Percentiles rank a stretch among this genome's conserved stretches.
Conservation (phyloP, 768 basidiomycete species). For the Termitomyces bulborhizus region DNA sequence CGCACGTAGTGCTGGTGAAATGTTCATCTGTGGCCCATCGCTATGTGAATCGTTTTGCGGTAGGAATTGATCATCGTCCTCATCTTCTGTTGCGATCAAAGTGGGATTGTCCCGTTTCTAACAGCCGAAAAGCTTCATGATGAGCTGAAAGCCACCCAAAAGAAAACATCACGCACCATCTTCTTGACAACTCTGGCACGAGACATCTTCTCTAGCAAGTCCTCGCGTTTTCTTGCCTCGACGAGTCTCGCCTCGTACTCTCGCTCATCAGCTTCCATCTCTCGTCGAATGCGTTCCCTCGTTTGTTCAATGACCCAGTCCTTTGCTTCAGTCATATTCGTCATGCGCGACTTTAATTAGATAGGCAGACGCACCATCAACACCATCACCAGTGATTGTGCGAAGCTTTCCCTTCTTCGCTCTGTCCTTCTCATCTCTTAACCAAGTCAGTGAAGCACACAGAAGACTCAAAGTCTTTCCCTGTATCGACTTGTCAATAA, state of each 20-base stretch:
- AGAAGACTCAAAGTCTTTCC: slow-evolving; percentile 84
- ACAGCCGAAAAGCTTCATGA: neutral
- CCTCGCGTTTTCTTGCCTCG: slow-evolving; percentile 59
- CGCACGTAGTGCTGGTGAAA: slow-evolving; percentile 73
- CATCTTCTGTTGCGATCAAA: slow-evolving; percentile 20
- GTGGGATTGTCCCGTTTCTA: slow-evolving; percentile 14
- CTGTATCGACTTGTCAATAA: slow-evolving; percentile 27
- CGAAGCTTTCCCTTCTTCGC: slow-evolving; percentile 61
- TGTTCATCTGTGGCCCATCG: slow-evolving; percentile 42
- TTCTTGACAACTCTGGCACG: slow-evolving; percentile 56
- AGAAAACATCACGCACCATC: slow-evolving; percentile 32
- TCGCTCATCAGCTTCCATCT: slow-evolving; percentile 60
- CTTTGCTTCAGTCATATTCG: slow-evolving; percentile 33
- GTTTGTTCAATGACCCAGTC: slow-evolving; percentile 79
- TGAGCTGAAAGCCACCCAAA: neutral
- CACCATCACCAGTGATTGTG: slow-evolving; percentile 27
- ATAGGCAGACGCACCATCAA: slow-evolving; percentile 20
- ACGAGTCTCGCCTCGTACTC: slow-evolving; percentile 58
- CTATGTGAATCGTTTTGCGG: slow-evolving; percentile 47
- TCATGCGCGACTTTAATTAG: neutral
- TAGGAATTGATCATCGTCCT: slow-evolving; percentile 66
- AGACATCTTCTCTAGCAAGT: slow-evolving; percentile 43
- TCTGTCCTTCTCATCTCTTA: slow-evolving; percentile 62
- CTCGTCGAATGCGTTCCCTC: slow-evolving; percentile 51
- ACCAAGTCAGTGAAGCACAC: slow-evolving; percentile 72